These are phyloP conservation scores for Penicillium chermesinum DNA, from an alignment of 495 filamentous ascomycete genomes.

Conservation along the genomic window DNA sequence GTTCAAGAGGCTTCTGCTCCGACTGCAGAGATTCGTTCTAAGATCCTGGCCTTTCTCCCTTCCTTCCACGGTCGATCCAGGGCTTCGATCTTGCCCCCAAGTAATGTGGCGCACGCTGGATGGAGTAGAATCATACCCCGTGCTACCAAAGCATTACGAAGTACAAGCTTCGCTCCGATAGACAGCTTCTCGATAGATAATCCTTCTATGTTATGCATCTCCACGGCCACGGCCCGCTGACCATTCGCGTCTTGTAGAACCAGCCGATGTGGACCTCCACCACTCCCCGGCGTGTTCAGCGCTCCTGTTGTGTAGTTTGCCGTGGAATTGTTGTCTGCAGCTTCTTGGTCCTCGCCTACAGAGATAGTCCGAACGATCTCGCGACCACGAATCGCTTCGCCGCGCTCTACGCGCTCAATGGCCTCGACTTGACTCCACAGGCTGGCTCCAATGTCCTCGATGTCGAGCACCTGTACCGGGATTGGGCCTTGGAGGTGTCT, in stretches of 20 bases:
- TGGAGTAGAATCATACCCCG: conserved; percentile 75
- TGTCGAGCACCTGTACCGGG: conserved; percentile 74
- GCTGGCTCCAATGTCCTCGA: conserved; percentile 74
- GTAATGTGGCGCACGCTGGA: conserved; percentile 52
- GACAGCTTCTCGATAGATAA: conserved; percentile 58
- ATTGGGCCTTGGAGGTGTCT: conserved; percentile 53
- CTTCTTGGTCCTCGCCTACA: conserved; percentile 41
- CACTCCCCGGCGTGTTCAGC: conserved; percentile 19
- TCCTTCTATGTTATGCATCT: conserved; percentile 61
- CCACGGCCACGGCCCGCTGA: conserved; percentile 63
- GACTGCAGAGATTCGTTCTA: conserved; percentile 46
- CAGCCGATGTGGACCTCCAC: conserved; percentile 66
- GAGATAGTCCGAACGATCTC: conserved; percentile 73
- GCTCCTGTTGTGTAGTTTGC: conserved; percentile 6
- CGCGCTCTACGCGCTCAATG: conserved; percentile 75
- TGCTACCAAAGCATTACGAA: conserved; percentile 62
- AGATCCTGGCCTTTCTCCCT: conserved; percentile 63
- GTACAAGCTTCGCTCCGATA: conserved; percentile 77
- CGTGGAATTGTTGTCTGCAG: conserved; percentile 19
- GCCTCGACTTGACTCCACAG: conserved; percentile 82
- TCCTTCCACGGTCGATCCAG: conserved; percentile 75
- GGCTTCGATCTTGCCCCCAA: conserved; percentile 84
- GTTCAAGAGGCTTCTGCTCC: conserved; percentile 1
- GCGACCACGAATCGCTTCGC: conserved; percentile 74
- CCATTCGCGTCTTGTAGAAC: conserved; percentile 77